A percentile compares a stretch with the other conserved stretches of the same genome.
Evolutionary conservation across 1,284 basidiomycete genomes (phyloP).

Genomic region (Pseudozyma hubeiensis): DNA sequence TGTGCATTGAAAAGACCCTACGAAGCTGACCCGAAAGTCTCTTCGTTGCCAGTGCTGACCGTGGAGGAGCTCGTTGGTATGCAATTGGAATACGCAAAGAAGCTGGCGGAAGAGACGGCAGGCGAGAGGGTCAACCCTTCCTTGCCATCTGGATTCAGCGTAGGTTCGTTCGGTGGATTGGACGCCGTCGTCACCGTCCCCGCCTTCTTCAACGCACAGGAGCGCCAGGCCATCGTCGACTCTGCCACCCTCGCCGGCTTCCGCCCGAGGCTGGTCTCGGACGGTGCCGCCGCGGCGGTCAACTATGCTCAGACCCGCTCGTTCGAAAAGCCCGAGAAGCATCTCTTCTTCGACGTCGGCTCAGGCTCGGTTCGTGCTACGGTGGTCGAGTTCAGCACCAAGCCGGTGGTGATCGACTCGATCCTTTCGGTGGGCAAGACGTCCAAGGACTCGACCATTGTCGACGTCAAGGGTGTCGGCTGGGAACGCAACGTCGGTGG

Average conservation of each 20-base stretch:
- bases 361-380: slow-evolving; percentile 88
- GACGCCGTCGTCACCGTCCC: slow-evolving; percentile 68
- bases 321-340: slow-evolving; percentile 79
- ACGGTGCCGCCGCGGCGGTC: slow-evolving; percentile 76
- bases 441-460: slow-evolving; percentile 76
- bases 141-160: slow-evolving; percentile 51
- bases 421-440: slow-evolving; percentile 72
- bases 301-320: slow-evolving; percentile 91
- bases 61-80: slow-evolving; percentile 93
- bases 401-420: slow-evolving; percentile 57
- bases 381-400: slow-evolving; percentile 77
- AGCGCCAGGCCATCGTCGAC: slow-evolving; percentile 82
- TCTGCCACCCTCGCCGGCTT: slow-evolving; percentile 91
- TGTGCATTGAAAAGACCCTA: slow-evolving; percentile 49
- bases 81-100: slow-evolving; percentile 89
- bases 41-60: slow-evolving; percentile 57
- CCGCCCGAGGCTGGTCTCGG: slow-evolving; percentile 85
- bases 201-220: slow-evolving; percentile 74
- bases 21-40: slow-evolving; percentile 38
- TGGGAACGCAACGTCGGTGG: slow-evolving; percentile 84
- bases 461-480: slow-evolving; percentile 82
- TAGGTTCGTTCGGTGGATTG: slow-evolving; percentile 61
- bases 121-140: slow-evolving; percentile 67
- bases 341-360: slow-evolving; percentile 94
- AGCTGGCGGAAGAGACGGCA: slow-evolving; percentile 83